Evolutionary conservation across 495 filamentous ascomycete genomes (phyloP), one percentile per base, ranked within the genome.

Genomic region (Neurospora africana): DNA sequence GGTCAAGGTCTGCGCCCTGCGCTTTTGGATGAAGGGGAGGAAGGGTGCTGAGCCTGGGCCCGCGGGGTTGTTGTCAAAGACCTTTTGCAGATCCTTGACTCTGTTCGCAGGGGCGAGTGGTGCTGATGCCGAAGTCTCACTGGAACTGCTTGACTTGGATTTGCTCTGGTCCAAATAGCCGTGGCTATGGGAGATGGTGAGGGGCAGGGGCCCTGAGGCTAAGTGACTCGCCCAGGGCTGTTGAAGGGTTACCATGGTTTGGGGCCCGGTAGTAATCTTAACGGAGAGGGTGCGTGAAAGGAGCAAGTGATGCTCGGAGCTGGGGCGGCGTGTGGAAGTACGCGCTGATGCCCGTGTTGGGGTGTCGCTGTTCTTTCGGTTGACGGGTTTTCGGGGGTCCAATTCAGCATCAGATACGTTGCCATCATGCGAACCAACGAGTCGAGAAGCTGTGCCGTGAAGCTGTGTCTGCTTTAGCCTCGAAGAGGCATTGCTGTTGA

Each of bases 221-320:
- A 27, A 33, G 17, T 33, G 41, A 0, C 8, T 33, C 17, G 36
- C 70, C 23, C 53, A 68, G 1, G 36, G 47, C 17, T 43, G 39
- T 15, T 44, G 61, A 19, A 67, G 61, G 19, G 36, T 43, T 6
- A 21, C 19, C 17, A 21, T 37, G 7, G 41, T 27, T 9, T 70
- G 73, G 37, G 47, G 68, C 1, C 71, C 68, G 4, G 72, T 76
- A 3, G 72, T 70, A 17, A 73, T 70, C 39, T 72, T 77, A 27
- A 73, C 76, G 0, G 74, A 76, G 3, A 74, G 53, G 23, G 69
- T 71, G 36, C 70, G 74, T 10, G 75, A 47, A n/a, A 67, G 65
- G 17, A 76, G 67, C 3, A 74, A 61, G 2, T 70, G 74, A 21
- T 70, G 68, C 5, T 61, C 43, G 37, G 72, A 38, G 39, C 67